phyloP scores from a whole-genome alignment of 495 filamentous ascomycete species.

The Jackrogersella minutella region DNA sequence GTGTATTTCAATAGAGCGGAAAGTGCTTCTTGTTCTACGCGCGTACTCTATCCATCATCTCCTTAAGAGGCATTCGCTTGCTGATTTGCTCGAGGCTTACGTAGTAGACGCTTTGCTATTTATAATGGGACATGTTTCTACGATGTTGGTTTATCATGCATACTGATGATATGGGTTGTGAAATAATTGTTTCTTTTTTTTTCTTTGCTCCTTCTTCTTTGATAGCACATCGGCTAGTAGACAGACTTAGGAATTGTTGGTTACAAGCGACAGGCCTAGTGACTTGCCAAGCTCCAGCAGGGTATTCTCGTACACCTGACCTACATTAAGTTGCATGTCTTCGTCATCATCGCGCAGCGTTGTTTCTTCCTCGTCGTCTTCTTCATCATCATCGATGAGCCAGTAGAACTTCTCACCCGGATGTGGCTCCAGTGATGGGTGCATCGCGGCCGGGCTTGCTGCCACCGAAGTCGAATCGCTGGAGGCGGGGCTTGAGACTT shows the following conservation, averaged over 20 bases:
- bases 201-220: too few species aligned
- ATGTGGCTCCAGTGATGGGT: too few species aligned
- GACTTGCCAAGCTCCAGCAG: constrained; percentile 73
- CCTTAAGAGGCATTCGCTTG: constrained; percentile 17
- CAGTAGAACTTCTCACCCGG: constrained; percentile 23
- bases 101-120: not conserved
- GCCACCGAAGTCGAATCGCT: constrained; percentile 45
- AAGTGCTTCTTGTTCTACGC: constrained; percentile 23
- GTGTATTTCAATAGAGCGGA: constrained; percentile 45
- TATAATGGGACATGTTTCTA: not conserved
- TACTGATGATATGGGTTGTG: not conserved
- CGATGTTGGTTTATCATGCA: not conserved
- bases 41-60: constrained; percentile 17
- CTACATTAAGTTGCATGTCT: constrained; percentile 68
- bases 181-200: too few species aligned
- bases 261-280: constrained; percentile 56
- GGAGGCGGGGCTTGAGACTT: constrained; percentile 32
- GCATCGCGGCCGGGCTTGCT: constrained; percentile 18
- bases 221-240: too few species aligned
- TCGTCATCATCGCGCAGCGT: constrained; percentile 58
- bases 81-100: not conserved
- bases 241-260: too few species aligned
- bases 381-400: too few species aligned
- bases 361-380: constrained; percentile 21
- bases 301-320: constrained; percentile 79